phyloP scores from a whole-genome alignment of 2,329 filamentous ascomycete species.

The Apiospora kogelbergensis region DNA sequence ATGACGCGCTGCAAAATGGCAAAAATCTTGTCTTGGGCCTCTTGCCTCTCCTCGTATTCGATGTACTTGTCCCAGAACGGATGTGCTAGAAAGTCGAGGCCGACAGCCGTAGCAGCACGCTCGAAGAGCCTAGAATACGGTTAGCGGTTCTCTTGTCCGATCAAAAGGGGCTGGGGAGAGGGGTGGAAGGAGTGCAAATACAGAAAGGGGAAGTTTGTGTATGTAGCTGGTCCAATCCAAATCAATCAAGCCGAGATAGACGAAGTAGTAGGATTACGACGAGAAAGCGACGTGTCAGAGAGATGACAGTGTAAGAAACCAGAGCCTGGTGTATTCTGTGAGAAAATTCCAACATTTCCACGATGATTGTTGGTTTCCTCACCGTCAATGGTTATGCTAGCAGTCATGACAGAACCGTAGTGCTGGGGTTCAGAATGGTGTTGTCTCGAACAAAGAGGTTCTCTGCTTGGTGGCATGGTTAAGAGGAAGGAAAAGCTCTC shows the following conservation, averaged over 20 bases:
- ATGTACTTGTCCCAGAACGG: constrained; percentile 99
- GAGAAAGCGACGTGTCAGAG: constrained; percentile 39
- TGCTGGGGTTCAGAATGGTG: constrained; percentile 26
- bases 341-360: constrained; percentile 57
- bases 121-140: constrained; percentile 78
- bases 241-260: constrained; percentile 34
- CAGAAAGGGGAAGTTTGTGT: constrained; percentile 56
- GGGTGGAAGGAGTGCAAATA: constrained; percentile 59
- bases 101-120: constrained; percentile 79
- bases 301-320: constrained; percentile 41
- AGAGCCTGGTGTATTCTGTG: constrained; percentile 65
- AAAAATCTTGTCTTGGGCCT: constrained; percentile 82
- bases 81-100: constrained; percentile 89
- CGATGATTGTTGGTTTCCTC: constrained; percentile 65
- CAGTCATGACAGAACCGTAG: constrained; percentile 34
- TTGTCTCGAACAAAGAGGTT: constrained; percentile 31
- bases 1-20: constrained; percentile 80
- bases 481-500: constrained; percentile 64
- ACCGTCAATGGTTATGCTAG: constrained; percentile 53
- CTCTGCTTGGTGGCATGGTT: constrained; percentile 50
- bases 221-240: constrained; percentile 51
- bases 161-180: constrained; percentile 27
- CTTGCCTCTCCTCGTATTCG: constrained; percentile 90
- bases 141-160: constrained; percentile 29
- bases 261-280: constrained; percentile 38